These are phyloP conservation scores for Verticillium dahliae DNA, from an alignment of 2,329 filamentous ascomycete genomes.

Conservation along the genomic window DNA sequence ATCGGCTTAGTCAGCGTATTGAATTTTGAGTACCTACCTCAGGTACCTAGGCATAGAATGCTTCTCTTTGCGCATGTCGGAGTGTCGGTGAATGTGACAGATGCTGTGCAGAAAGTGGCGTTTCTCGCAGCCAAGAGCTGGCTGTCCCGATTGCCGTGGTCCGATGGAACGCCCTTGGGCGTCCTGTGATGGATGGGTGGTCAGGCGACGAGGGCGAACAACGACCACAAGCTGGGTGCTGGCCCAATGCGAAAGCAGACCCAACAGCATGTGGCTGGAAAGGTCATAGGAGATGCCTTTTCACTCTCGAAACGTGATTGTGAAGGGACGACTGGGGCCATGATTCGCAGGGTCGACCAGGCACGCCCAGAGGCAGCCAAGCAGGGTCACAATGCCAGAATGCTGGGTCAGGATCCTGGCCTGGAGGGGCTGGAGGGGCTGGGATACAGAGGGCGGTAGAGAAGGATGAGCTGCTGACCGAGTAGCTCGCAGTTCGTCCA, in stretches of 20 bases:
- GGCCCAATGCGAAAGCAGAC: neutral
- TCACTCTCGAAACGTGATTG: neutral
- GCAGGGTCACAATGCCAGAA: neutral
- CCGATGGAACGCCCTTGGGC: neutral
- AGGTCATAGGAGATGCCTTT: neutral
- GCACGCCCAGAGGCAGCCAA: neutral
- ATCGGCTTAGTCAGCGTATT: neutral
- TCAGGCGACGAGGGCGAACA: neutral
- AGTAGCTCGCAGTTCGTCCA: no score
- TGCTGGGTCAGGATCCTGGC: no score
- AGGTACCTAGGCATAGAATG: no score
- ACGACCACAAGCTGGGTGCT: neutral
- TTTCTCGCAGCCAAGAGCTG: neutral
- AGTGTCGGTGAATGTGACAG: neutral
- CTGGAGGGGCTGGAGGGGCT: no score
- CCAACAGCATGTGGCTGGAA: neutral
- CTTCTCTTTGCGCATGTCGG: neutral
- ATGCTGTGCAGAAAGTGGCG: neutral
- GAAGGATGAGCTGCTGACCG: no score
- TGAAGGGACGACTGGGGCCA: no score
- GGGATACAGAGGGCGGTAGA: no score
- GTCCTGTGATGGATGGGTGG: neutral
- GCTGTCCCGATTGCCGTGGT: neutral
- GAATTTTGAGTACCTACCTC: neutral
- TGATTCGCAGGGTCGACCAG: neutral